Base-by-base conservation (phyloP, 768 basidiomycete genomes). In the Hericium rajendrae region DNA sequence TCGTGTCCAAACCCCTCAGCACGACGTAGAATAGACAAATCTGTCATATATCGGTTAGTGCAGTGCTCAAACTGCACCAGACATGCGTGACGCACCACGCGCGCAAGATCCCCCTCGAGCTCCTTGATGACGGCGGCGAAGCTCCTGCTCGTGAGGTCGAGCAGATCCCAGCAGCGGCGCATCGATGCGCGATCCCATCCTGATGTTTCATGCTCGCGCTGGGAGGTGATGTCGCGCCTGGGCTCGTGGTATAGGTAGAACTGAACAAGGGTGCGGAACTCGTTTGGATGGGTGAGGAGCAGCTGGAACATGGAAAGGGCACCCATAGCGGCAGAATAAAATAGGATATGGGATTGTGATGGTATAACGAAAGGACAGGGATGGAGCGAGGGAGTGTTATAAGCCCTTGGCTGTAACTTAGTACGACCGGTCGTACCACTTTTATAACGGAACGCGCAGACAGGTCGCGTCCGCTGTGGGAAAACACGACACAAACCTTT, bases 101-200 rank as follows among this genome's bases (percentile, higher is more conserved):
- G 76, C 3, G 94, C 94, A 60, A 99, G 73, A 68, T 98, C 95
- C 0, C 94, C 95, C 32, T 99, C 94, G 4, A 98, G 75, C 71
- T 97, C 91, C 72, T 95, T 97, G 66, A 97, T 92, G 60, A 99
- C 95, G 0, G 88, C 84, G 0, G 92, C 78, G 64, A 97, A 99
- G 72, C 86, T 91, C 63, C 95, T 73, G 63, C 91, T 92, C 4
- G 94, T 94, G 71, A 76, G 56, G 76, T 98, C 94, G 55, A 98
- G 75, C 64, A 93, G 86, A 6, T 80, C 75, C 94, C 94, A 97
- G 67, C 94, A 97, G 46, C 82, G 77, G 56, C 84, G 81, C 95
- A 99, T 99, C 9, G 82, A 75, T 40, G 79, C 67, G 56, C 95
- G 77, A 72, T 97, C 85, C 85, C 89, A 97, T 46, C 91, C 91